Evolutionary conservation across 345 rosid species (phyloP), one percentile per base, ranked within the genome.

Genomic region (Mercurialis annua): DNA sequence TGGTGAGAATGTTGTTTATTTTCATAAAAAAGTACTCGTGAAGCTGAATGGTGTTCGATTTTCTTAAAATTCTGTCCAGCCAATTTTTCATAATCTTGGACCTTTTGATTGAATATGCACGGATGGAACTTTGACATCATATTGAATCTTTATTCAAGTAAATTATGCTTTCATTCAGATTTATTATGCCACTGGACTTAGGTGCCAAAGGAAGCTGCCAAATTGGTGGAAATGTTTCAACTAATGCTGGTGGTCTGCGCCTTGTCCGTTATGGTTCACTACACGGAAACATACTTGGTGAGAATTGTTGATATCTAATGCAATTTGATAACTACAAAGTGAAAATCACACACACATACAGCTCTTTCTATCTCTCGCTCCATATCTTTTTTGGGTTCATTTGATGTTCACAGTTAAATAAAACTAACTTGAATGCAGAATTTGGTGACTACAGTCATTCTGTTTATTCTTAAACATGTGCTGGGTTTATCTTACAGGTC

Each of bases 171-270:
- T 84, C 62, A 70, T 86, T 84, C 92, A 94, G 99, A 84, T 91
- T 91, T 85, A 68, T 87, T 72, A 94, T 94, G 99, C 99, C 99
- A 76, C 93, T 94, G 77, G 97, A 94, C 95, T 82, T 94, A 63
- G 99, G 99, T 82, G 96, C 99, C 49, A 94, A 94, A 75, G 99
- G 97, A 70, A 91, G 99, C 87, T 94, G 99, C 77, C 99, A 94
- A 71, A 94, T 94, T 29, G 99, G 99, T 78, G 99, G 97, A 71
- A 94, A 91, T 75, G 88, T 94, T 78, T 91, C 99, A 71, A 94
- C 99, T 74, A 94, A 91, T 77, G 99, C 99, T 78, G 99, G 99
- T 78, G 99, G 99, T 56, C 81, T 94, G 76, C 96, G 96, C 64
- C 91, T 94, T 74, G 78, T 94, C 26, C 96, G 99, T 50, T 91